These are phyloP conservation scores for Allantophomopsis cytisporea DNA, from an alignment of 2,329 filamentous ascomycete genomes.

Conservation along the genomic window DNA sequence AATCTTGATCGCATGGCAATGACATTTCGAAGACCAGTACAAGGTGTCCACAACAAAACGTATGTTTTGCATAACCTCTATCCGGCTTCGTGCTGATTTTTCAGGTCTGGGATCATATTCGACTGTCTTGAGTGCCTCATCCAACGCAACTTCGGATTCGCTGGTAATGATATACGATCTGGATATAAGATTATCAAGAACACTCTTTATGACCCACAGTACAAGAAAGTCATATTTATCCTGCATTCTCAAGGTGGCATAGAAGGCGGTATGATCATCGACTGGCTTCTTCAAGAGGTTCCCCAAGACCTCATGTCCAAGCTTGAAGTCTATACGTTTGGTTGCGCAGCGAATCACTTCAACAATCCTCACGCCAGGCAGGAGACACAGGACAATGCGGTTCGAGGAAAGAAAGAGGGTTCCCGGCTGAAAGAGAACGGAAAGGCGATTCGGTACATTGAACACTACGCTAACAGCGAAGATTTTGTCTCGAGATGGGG, in stretches of 20 bases:
- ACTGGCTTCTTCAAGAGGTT: conserved; percentile 64
- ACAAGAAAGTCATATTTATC: conserved; percentile 60
- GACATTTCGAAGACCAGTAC: conserved; percentile 58
- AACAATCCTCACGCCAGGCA: conserved; percentile 50
- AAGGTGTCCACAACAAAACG: conserved; percentile 66
- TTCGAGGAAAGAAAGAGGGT: background rate
- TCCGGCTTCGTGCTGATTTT: too few species aligned
- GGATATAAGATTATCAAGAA: conserved; percentile 50
- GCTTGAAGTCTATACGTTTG: conserved; percentile 66
- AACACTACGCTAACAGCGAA: conserved; percentile 64
- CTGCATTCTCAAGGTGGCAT: conserved; percentile 70
- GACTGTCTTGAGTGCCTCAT: conserved; percentile 67
- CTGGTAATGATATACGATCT: conserved; percentile 50
- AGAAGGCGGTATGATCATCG: conserved; percentile 57
- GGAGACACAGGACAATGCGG: background rate
- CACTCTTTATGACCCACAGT: conserved; percentile 43
- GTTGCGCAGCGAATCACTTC: conserved; percentile 65
- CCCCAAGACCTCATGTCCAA: conserved; percentile 51
- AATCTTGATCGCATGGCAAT: conserved; percentile 59
- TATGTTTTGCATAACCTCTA: background rate
- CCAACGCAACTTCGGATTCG: conserved; percentile 62
- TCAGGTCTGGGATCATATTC: conserved; percentile 48
- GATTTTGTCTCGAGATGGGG: conserved; percentile 66
- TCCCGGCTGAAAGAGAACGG: background rate
- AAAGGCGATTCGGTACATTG: conserved; percentile 49